Percentiles rank a stretch among this genome's conserved stretches.
These are phyloP conservation scores for Neoboletus brunneissimus DNA, from an alignment of 768 basidiomycete species.

Conservation along the genomic window DNA sequence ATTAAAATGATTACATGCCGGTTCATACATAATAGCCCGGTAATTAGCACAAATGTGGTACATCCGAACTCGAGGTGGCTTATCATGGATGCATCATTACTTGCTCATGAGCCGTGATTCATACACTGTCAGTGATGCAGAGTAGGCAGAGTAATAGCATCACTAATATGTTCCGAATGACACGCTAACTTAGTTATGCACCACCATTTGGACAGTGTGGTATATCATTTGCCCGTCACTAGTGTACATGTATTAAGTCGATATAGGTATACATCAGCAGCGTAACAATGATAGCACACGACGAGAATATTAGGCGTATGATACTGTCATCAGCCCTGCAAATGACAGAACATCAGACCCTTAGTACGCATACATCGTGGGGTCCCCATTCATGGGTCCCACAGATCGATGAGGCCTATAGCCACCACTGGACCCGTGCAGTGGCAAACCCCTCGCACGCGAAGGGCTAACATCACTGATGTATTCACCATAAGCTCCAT, in stretches of 20 bases:
- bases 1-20: not conserved
- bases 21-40: no score
- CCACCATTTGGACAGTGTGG: no score
- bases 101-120: no score
- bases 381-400: not conserved
- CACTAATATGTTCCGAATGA: no score
- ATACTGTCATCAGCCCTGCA: not conserved
- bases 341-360: not conserved
- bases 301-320: not conserved
- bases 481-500: not conserved
- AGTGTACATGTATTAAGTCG: no score
- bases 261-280: not conserved
- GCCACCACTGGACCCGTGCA: not conserved
- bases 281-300: not conserved
- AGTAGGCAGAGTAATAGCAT: no score
- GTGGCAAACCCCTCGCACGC: slow-evolving; percentile 1
- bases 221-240: no score
- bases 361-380: not conserved
- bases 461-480: not conserved
- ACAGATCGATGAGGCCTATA: not conserved
- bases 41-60: no score
- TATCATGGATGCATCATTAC: no score
- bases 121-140: no score
- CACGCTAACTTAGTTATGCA: no score
- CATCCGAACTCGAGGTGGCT: no score